Base-by-base conservation (phyloP, 257 asterid species). In the Anisodus tanguticus region DNA sequence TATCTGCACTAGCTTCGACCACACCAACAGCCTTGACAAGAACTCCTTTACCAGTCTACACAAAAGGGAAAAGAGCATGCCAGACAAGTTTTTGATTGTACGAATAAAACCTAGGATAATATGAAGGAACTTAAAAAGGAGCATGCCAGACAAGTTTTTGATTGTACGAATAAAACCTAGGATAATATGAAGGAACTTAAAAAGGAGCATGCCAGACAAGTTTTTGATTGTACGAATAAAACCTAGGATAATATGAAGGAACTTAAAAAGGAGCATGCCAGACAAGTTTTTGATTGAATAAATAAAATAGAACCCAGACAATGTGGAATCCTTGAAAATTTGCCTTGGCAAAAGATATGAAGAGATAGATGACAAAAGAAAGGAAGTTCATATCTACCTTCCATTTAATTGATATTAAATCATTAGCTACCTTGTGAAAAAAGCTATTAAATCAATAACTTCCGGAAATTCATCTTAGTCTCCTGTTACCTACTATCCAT, bases 11-110 rank as follows among this genome's bases (percentile, higher is more conserved):
- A 12, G 99, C 99, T 81, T 95, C 97, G 84, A 95, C 94, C 79
- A 97, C 97, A 66, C 92, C 98, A 82, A 97, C 97, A 69, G 99
- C 97, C 92, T 97, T 95, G 89, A 95, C 98, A 85, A 97, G 90
- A 82, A 93, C 85, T 82, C 93, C 95, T 88, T 95, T 95, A 80
- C 91, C 97, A 89, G 86, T 86, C 99, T 97, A 87, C 82, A 77
- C 47, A 26, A 77, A 53, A 53, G 82, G 13, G 53, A 64, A 77
- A 53, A 26, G 82, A 74, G 15, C 58, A 53, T 77, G 64, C 64
- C 49, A 53, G 81, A 74, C 37, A 49, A 49, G 45, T 22, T 49
- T 22, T 22, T 49, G 47, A 82, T 79, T 79, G 64, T 62, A 64
- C 26, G 16, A 66, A 80, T 31, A 85, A 47, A 69, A 62, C 8